Evolutionary conservation across 2,329 filamentous ascomycete genomes (phyloP).

Genomic region (Graphilbum fragrans): DNA sequence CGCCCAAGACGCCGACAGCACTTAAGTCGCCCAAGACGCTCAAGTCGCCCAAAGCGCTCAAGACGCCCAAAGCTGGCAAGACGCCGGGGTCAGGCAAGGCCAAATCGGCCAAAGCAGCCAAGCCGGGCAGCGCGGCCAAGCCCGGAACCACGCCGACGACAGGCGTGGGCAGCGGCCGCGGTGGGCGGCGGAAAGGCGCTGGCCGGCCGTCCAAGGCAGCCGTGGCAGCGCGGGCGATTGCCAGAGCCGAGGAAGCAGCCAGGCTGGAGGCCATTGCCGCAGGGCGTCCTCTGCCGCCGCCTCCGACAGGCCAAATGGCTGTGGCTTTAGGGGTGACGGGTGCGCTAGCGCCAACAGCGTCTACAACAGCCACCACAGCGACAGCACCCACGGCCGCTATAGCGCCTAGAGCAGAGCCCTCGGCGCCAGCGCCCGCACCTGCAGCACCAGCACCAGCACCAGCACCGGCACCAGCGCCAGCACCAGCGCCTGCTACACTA

Average conservation of each 20-base stretch:
- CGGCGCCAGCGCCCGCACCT: background rate
- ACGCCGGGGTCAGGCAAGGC: background rate
- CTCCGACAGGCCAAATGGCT: no score
- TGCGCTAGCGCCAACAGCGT: conserved; percentile 12
- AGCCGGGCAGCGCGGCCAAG: conserved; percentile 2
- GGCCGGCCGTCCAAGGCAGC: background rate
- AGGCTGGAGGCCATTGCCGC: no score
- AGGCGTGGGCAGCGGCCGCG: background rate
- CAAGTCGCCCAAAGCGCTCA: no score
- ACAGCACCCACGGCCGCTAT: background rate
- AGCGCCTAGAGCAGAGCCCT: background rate
- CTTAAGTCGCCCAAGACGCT: no score
- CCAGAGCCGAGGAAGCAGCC: background rate
- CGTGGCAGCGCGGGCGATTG: background rate
- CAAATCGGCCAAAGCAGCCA: background rate
- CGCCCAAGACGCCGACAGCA: no score
- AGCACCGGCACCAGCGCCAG: background rate
- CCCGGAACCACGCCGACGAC: background rate
- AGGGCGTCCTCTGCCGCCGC: no score
- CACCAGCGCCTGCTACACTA: background rate
- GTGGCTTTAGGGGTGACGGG: conserved; percentile 2
- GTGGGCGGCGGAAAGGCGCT: background rate
- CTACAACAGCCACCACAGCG: conserved; percentile 12
- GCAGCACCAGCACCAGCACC: background rate
- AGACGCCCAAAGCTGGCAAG: no score